Evolutionary conservation across 2,329 filamentous ascomycete genomes (phyloP), one percentile per base, ranked within the genome.

Genomic region (Botrytis elliptica): DNA sequence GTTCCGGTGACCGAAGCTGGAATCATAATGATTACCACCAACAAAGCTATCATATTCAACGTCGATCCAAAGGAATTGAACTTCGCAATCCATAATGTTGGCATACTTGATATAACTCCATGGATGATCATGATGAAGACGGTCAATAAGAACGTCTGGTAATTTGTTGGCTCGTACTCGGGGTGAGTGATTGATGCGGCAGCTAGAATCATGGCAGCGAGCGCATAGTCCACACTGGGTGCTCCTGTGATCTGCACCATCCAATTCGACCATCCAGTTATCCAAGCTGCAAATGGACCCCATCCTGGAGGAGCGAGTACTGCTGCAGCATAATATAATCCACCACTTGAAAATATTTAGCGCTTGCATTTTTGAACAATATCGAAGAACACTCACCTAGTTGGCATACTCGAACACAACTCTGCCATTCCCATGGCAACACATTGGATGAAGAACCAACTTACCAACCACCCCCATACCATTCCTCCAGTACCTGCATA

Each of bases 391-490:
- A 75, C 77, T 70, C 80, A 86, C 81, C 86, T 89, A 2, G 91
- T 93, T 6, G 91, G 91, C 91, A 93, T 93, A 63, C 89, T 89
- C 4, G 88, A 91, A 78, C 91, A 93, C 29, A 93, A 83, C 81
- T 93, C 91, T 2, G 91, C 91, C 88, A 90, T 90, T 33, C 87
- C 87, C 82, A 89, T 86, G 14, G 91, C 91, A 73, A 93, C 88
- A 81, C 88, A 90, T 79, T 93, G 88, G 57, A 93, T 92, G 59
- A 92, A 92, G 8, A 90, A 77, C 87, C 93, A 92, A 67, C 90
- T 90, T 64, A 93, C 85, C 42, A 93, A 82, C 91, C 92, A 94
- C 8, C 91, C 92, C 91, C 91, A 93, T 3, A 90, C 90, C 90
- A 93, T 92, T 38, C 90, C 89, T 74, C 85, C 86, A 0, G 86